Percentiles rank a stretch among this genome's conserved stretches.
Evolutionary conservation across 371 early-diverging fungal species (phyloP).

Genomic region (Blakeslea trispora): DNA sequence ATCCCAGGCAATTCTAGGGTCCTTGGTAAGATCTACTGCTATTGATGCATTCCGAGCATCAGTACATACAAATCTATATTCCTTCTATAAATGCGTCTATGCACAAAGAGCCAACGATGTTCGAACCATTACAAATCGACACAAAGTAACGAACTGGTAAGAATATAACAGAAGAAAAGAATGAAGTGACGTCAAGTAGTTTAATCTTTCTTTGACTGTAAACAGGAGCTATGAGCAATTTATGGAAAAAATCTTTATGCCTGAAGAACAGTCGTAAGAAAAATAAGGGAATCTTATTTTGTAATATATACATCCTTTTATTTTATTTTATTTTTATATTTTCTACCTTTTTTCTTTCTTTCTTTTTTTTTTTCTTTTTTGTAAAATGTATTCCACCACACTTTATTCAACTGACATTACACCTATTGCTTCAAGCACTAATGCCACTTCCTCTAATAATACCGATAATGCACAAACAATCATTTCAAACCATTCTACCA

Average conservation of each 20-base stretch:
- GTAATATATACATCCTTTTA: neutral
- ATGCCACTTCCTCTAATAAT: neutral
- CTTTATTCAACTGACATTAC: neutral
- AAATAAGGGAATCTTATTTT: slow-evolving; percentile 8
- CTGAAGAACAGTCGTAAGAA: slow-evolving; percentile 45
- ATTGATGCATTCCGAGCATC: slow-evolving; percentile 68
- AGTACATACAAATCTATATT: slow-evolving; percentile 51
- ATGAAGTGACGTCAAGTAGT: slow-evolving; percentile 1
- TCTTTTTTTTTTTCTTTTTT: neutral
- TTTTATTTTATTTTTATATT: slow-evolving; percentile 4
- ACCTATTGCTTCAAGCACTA: neutral
- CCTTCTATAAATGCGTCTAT: slow-evolving; percentile 51
- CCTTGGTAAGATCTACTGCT: slow-evolving; percentile 84
- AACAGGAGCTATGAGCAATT: slow-evolving; percentile 54
- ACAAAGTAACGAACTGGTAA: slow-evolving; percentile 59
- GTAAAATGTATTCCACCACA: neutral
- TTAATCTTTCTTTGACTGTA: slow-evolving; percentile 3
- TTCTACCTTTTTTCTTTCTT: neutral
- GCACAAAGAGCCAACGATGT: slow-evolving; percentile 63
- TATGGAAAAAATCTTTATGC: slow-evolving; percentile 56
- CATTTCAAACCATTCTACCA: slow-evolving; percentile 4
- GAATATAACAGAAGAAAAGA: neutral
- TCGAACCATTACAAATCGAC: slow-evolving; percentile 57
- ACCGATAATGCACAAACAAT: neutral
- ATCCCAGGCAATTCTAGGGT: slow-evolving; percentile 71